Evolutionary conservation across 2,329 filamentous ascomycete species (phyloP).

Genomic region (Aphanoascus verrucosus): DNA sequence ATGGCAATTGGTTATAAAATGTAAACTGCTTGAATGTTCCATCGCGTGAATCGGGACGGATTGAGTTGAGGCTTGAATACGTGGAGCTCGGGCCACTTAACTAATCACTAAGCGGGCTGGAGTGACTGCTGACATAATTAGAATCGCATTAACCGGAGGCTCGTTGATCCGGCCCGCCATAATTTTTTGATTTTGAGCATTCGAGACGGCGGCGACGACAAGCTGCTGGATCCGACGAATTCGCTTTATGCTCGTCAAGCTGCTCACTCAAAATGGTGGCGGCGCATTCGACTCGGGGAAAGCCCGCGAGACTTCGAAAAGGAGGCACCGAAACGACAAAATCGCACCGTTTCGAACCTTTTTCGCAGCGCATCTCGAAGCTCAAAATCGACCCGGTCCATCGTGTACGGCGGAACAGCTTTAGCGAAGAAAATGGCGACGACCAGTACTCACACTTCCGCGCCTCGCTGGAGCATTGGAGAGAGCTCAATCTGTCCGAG

Average conservation of each 20-base stretch:
- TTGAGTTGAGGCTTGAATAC: too few relatives aligned
- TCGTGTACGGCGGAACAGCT: conserved; percentile 68
- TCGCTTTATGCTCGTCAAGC: neutral
- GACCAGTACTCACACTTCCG: conserved; percentile 78
- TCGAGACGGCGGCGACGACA: neutral
- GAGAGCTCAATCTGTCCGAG: conserved; percentile 78
- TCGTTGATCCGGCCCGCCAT: conserved; percentile 22
- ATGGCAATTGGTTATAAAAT: too few relatives aligned
- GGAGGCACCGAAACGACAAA: conserved; percentile 63
- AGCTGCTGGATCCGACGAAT: neutral
- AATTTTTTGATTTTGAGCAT: conserved; percentile 25
- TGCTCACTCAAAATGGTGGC: conserved; percentile 31
- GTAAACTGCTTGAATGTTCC: too few relatives aligned
- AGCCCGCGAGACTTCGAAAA: conserved; percentile 57
- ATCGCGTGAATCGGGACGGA: too few relatives aligned
- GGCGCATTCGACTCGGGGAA: conserved; percentile 55
- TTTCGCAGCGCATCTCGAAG: conserved; percentile 79
- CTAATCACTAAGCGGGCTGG: neutral
- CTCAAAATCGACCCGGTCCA: conserved; percentile 90
- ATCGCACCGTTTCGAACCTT: conserved; percentile 83
- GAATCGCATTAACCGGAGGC: conserved; percentile 21
- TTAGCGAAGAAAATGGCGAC: conserved; percentile 66
- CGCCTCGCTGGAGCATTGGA: conserved; percentile 74
- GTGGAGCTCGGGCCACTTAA: too few relatives aligned
- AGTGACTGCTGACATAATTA: neutral